These are phyloP conservation scores for Debaryomyces udenii DNA, from an alignment of 1,139 yeast species.

Conservation along the genomic window DNA sequence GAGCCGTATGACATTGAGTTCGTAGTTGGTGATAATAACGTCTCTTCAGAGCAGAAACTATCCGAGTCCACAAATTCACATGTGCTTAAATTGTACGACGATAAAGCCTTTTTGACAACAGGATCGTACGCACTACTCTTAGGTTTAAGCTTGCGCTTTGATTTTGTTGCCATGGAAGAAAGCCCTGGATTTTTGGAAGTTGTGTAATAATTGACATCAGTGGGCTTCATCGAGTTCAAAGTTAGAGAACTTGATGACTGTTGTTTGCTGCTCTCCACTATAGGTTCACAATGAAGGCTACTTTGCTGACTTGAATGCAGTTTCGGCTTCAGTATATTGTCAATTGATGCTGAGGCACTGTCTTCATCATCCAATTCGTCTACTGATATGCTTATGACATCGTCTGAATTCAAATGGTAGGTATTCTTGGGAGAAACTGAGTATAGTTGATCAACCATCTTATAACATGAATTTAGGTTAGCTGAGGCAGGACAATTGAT, in stretches of 20 bases:
- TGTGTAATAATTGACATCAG: no score
- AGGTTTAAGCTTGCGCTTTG: no score
- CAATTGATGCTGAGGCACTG: neutral
- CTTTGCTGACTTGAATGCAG: no score
- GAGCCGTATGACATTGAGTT: conserved; percentile 1
- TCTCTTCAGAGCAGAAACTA: neutral
- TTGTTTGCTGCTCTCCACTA: no score
- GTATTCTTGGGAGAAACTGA: conserved; percentile 48
- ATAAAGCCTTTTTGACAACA: conserved; percentile 12
- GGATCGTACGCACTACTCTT: neutral
- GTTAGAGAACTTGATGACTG: no score
- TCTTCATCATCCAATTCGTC: conserved; percentile 16
- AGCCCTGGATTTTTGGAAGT: no score
- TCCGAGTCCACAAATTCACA: neutral
- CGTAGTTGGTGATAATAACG: neutral
- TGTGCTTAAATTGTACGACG: conserved; percentile 1
- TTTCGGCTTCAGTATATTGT: no score
- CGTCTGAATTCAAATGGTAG: conserved; percentile 35
- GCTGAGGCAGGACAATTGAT: neutral
- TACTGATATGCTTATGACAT: conserved; percentile 30
- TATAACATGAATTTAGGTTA: conserved; percentile 27
- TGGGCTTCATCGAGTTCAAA: no score
- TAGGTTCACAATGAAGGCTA: no score
- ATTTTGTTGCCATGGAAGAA: no score
- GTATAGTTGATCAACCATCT: conserved; percentile 39